Evolutionary conservation across 345 rosid genomes (phyloP).

Genomic region (Punica granatum): DNA sequence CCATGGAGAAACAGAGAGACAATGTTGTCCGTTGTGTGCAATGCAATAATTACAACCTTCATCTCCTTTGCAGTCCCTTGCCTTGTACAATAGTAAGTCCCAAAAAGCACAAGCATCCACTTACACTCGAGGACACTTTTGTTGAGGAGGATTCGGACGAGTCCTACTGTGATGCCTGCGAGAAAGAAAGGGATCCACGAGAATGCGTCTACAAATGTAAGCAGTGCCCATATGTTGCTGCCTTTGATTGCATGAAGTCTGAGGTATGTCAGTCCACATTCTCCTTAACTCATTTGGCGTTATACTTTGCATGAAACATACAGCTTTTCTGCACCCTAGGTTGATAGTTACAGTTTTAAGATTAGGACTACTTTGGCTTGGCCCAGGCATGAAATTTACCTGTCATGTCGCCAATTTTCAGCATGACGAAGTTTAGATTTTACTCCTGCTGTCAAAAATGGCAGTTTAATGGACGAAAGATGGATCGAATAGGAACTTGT

Average conservation of each 20-base stretch:
- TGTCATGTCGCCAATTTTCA: too few relatives aligned
- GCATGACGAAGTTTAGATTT: neutral
- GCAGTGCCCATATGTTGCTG: neutral
- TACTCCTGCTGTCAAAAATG: neutral
- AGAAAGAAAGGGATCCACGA: neutral
- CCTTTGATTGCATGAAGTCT: slow-evolving; percentile 1
- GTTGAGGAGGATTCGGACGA: neutral
- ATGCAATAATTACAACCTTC: slow-evolving; percentile 2
- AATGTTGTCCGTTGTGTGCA: neutral
- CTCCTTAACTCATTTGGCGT: neutral
- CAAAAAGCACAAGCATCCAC: neutral
- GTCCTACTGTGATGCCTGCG: slow-evolving; percentile 2
- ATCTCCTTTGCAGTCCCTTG: slow-evolving; percentile 5
- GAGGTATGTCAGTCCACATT: neutral
- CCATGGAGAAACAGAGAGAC: neutral
- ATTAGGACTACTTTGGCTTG: too few relatives aligned
- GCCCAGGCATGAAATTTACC: too few relatives aligned
- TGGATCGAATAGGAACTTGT: too few relatives aligned
- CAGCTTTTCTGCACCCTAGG: too few relatives aligned
- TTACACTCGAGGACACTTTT: neutral
- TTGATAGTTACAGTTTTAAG: too few relatives aligned
- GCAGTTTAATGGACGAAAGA: too few relatives aligned
- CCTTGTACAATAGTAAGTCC: neutral
- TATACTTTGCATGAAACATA: too few relatives aligned
- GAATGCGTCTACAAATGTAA: slow-evolving; percentile 4